phyloP scores from a whole-genome alignment of 1,139 yeast genomes.

The Pichiaceae sp. region DNA sequence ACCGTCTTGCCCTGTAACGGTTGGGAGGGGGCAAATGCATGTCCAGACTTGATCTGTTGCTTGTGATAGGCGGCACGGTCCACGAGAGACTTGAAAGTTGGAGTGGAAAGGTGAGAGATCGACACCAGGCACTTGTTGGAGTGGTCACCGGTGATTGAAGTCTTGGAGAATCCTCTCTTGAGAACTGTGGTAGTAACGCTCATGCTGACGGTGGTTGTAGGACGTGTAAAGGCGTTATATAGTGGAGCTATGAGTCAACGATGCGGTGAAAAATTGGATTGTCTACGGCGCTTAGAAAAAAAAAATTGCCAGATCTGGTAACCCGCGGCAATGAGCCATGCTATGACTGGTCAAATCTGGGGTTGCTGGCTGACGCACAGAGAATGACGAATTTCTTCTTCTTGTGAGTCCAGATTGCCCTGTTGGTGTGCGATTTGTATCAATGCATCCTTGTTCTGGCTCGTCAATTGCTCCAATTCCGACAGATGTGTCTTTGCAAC shows the following conservation, averaged over 20 bases:
- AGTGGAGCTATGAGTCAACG: no score
- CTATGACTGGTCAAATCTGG: no score
- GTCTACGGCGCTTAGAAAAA: not conserved
- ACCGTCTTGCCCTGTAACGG: slow-evolving; percentile 73
- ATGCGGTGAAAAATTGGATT: not conserved
- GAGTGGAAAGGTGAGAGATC: slow-evolving; percentile 63
- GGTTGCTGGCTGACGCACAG: no score
- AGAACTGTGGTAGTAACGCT: slow-evolving; percentile 7
- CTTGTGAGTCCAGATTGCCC: not conserved
- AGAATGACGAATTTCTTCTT: not conserved
- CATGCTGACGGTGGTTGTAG: slow-evolving; percentile 1
- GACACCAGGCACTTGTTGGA: slow-evolving; percentile 62
- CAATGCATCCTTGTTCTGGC: not conserved
- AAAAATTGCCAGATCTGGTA: not conserved
- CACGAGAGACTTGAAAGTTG: slow-evolving; percentile 63
- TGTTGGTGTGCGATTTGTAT: not conserved
- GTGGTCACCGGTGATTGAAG: slow-evolving; percentile 5
- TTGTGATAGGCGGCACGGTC: slow-evolving; percentile 60
- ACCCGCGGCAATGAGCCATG: not conserved
- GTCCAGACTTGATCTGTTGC: slow-evolving; percentile 43
- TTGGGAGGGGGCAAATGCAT: slow-evolving; percentile 30
- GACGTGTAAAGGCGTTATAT: no score
- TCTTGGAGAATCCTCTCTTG: slow-evolving; percentile 13
- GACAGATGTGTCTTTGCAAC: not conserved
- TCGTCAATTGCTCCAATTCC: not conserved